Evolutionary conservation across 2,329 filamentous ascomycete genomes (phyloP).

Genomic region (Colletotrichum sp.): DNA sequence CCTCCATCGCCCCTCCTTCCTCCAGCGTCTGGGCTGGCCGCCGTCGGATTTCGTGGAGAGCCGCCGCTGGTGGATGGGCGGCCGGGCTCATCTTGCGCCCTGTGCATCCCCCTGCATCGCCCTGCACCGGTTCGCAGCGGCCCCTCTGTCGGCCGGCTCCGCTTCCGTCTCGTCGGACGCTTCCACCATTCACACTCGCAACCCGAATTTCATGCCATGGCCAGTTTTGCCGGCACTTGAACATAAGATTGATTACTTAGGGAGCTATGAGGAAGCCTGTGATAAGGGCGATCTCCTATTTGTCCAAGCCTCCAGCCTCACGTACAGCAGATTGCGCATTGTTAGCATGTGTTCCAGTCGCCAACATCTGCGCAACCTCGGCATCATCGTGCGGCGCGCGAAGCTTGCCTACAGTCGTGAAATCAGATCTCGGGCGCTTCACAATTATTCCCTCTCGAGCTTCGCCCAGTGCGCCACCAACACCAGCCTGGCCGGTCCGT

Average conservation of each 20-base stretch:
- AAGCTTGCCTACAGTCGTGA: too few relatives aligned
- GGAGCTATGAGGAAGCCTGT: too few relatives aligned
- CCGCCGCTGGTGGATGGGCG: background rate
- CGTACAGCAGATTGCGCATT: too few relatives aligned
- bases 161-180: constrained; percentile 3
- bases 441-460: background rate
- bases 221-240: too few relatives aligned
- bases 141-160: constrained; percentile 19
- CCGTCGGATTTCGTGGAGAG: background rate
- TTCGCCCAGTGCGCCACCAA: background rate
- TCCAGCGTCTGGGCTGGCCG: background rate
- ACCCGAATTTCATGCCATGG: background rate
- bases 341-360: too few relatives aligned
- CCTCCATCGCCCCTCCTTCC: background rate
- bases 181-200: background rate
- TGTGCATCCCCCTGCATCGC: constrained; percentile 4
- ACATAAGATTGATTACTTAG: too few relatives aligned
- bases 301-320: too few relatives aligned
- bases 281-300: too few relatives aligned
- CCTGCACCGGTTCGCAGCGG: background rate
- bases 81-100: background rate
- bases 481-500: background rate
- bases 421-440: too few relatives aligned
- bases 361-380: too few relatives aligned
- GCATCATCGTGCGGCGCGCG: too few relatives aligned